Conservation (phyloP, 1,139 yeast species). For the Saccharomyces hybrid region DNA sequence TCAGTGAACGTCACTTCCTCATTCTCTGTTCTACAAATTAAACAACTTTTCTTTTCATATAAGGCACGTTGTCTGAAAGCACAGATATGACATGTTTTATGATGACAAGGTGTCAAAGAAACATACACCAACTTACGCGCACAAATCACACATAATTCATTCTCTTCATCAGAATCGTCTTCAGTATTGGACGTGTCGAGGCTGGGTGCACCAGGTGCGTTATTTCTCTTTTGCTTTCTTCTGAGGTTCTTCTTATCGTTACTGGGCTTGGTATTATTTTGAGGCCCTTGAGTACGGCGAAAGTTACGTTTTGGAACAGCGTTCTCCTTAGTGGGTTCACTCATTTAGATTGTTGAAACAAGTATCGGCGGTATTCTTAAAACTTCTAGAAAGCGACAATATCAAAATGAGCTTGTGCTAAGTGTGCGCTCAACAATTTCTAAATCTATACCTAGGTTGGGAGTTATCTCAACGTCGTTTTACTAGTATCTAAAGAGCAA, state of each 20-base stretch:
- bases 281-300: slow-evolving; percentile 14
- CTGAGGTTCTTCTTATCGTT: neutral
- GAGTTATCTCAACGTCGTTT: neutral
- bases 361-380: neutral
- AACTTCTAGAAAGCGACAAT: neutral
- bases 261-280: slow-evolving; percentile 2
- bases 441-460: neutral
- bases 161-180: slow-evolving; percentile 32
- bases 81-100: slow-evolving; percentile 76
- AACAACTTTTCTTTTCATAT: slow-evolving; percentile 64
- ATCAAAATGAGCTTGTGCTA: neutral
- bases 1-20: slow-evolving; percentile 53
- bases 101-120: slow-evolving; percentile 78
- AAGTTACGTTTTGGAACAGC: slow-evolving; percentile 33
- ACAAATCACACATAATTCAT: slow-evolving; percentile 68
- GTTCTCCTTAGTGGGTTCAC: neutral
- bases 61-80: slow-evolving; percentile 76
- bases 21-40: slow-evolving; percentile 74
- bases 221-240: slow-evolving; percentile 3
- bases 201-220: neutral
- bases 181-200: slow-evolving; percentile 1
- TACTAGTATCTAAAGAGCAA: neutral
- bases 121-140: slow-evolving; percentile 59
- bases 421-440: neutral
- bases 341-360: neutral